Conservation (phyloP, 2,329 filamentous ascomycete genomes). For the Colletotrichum sp. region DNA sequence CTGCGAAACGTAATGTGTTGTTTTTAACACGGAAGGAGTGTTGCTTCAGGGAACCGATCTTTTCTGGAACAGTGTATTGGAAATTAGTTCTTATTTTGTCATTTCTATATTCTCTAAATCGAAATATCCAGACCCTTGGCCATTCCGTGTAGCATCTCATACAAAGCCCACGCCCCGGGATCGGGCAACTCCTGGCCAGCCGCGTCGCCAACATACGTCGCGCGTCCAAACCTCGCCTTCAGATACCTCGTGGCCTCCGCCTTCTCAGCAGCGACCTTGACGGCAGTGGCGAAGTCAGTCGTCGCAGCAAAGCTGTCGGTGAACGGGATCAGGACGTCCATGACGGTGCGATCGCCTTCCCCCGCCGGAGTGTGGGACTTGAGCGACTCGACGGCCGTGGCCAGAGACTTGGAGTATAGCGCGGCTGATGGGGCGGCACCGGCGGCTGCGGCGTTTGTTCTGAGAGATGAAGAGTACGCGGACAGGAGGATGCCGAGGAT, state of each 20-base stretch:
- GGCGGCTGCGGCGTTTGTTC: neutral
- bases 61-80: neutral
- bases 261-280: conserved; percentile 29
- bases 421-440: neutral
- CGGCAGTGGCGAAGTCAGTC: conserved; percentile 41
- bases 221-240: conserved; percentile 31
- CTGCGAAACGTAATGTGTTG: neutral
- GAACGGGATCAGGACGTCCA: conserved; percentile 27
- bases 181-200: conserved; percentile 32
- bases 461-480: conserved; percentile 25
- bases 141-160: conserved; percentile 26
- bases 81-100: neutral
- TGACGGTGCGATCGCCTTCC: conserved; percentile 30
- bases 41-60: neutral
- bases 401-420: conserved; percentile 25
- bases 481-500: conserved; percentile 34
- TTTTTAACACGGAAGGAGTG: too few relatives aligned
- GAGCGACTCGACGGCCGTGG: conserved; percentile 25
- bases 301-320: conserved; percentile 21
- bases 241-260: conserved; percentile 31
- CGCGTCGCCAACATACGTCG: conserved; percentile 32
- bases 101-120: neutral
- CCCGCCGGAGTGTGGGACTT: conserved; percentile 30
- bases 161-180: conserved; percentile 35
- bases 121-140: neutral